phyloP scores from a whole-genome alignment of 352 stramenopile species.

The Peronospora destructor region DNA sequence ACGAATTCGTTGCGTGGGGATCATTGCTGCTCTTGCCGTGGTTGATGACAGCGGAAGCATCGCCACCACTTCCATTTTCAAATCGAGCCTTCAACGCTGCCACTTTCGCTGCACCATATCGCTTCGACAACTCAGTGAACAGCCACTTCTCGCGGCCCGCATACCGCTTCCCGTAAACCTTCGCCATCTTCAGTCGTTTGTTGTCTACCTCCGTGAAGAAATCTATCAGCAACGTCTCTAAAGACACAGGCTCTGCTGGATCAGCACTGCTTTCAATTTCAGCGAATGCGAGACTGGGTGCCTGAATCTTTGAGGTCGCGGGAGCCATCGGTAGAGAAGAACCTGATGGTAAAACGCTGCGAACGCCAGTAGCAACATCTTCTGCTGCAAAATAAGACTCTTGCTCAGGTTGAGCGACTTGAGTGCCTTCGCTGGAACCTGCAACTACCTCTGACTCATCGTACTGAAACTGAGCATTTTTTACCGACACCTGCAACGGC shows the following conservation, averaged over 20 bases:
- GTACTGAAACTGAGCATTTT: conserved; percentile 1
- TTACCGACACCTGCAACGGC: neutral
- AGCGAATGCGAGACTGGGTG: neutral
- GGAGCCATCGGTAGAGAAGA: neutral
- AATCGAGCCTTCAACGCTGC: conserved; percentile 28
- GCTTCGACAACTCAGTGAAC: conserved; percentile 56
- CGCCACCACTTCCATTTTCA: conserved; percentile 11
- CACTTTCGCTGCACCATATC: conserved; percentile 52
- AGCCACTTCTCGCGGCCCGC: conserved; percentile 53
- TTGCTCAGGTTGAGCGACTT: neutral
- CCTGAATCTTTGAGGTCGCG: neutral
- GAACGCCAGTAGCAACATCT: neutral
- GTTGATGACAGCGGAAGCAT: neutral
- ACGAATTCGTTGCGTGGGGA: conserved; percentile 3
- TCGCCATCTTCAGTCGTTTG: conserved; percentile 52
- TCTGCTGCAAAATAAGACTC: neutral
- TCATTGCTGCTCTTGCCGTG: conserved; percentile 2
- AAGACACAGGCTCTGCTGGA: conserved; percentile 15
- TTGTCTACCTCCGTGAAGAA: conserved; percentile 65
- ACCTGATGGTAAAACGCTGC: conserved; percentile 3
- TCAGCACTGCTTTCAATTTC: conserved; percentile 1
- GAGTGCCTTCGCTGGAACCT: neutral
- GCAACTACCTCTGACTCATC: neutral
- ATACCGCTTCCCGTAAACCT: conserved; percentile 64
- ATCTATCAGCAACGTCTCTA: conserved; percentile 51